Percentiles rank a stretch among this genome's conserved stretches.
These are phyloP conservation scores for Botryotinia globosa DNA, from an alignment of 2,329 filamentous ascomycete genomes.

Conservation along the genomic window DNA sequence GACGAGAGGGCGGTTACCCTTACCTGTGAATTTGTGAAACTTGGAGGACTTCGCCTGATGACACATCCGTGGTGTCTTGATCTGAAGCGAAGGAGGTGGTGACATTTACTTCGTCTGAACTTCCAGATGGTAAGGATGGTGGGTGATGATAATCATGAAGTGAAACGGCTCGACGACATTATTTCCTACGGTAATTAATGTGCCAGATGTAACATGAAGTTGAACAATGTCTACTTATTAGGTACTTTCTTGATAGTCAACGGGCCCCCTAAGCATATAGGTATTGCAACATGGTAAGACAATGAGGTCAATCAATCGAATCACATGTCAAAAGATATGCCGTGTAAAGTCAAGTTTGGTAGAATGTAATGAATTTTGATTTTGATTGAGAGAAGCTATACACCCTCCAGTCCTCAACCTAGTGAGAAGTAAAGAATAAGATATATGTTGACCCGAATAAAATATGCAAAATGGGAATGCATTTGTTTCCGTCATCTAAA, in stretches of 20 bases:
- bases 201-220: background rate
- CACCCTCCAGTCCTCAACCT: background rate
- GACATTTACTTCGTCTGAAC: slow-evolving; percentile 25
- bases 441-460: background rate
- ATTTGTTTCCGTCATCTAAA: slow-evolving; percentile 30
- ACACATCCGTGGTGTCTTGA: slow-evolving; percentile 8
- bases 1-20: background rate
- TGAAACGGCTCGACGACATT: background rate
- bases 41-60: background rate
- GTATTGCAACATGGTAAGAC: background rate
- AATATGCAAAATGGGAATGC: background rate
- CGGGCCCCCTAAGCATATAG: background rate
- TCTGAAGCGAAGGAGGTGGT: slow-evolving; percentile 12
- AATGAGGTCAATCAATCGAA: background rate
- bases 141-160: background rate
- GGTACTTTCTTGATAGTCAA: background rate
- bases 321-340: background rate
- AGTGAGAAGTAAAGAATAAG: background rate
- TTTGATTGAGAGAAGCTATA: background rate
- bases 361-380: background rate
- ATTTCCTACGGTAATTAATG: background rate
- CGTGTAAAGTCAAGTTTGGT: background rate
- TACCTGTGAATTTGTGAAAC: slow-evolving; percentile 7
- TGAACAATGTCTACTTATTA: background rate
- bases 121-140: slow-evolving; percentile 18